A percentile compares a stretch with the other conserved stretches of the same genome.
These are phyloP conservation scores for Neurospora sp. DNA, from an alignment of 2,329 filamentous ascomycete species.

Conservation along the genomic window DNA sequence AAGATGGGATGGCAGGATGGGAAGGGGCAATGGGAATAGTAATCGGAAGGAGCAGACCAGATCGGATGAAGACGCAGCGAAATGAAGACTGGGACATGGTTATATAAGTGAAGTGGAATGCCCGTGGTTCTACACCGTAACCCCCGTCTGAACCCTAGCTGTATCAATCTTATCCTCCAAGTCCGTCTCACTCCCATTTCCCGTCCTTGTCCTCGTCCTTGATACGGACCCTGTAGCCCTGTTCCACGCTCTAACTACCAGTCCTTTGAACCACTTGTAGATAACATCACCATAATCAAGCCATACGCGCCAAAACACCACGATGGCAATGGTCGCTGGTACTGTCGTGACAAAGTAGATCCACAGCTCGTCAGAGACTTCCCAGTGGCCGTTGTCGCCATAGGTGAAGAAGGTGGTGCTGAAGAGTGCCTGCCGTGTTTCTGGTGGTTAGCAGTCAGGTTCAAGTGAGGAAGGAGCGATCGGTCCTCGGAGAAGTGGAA, in stretches of 20 bases:
- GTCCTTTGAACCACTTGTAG: not conserved
- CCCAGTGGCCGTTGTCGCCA: conserved; percentile 9
- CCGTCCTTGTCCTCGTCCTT: not conserved
- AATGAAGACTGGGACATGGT: not conserved
- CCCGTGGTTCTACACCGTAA: not conserved
- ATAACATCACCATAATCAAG: conserved; percentile 8
- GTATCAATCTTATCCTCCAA: not conserved
- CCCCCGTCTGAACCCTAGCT: not conserved
- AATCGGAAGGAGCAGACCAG: not conserved
- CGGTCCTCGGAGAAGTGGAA: not conserved
- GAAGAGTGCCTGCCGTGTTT: conserved; percentile 8
- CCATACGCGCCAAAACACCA: conserved; percentile 11
- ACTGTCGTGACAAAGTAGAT: conserved; percentile 11
- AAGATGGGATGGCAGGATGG: not conserved
- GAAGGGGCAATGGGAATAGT: not conserved
- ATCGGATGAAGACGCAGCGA: too few relatives aligned
- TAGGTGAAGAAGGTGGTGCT: conserved; percentile 15
- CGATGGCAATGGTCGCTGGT: conserved; percentile 9
- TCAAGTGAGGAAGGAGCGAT: not conserved
- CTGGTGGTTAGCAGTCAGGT: not conserved
- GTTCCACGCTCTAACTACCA: not conserved
- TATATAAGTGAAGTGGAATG: not conserved
- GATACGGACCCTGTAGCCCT: not conserved
- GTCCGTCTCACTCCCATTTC: not conserved
- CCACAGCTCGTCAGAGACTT: conserved; percentile 11